Percentiles rank a stretch among this genome's conserved stretches.
Conservation (phyloP, 1,139 yeast species). For the Geotrichum carabidarum region DNA sequence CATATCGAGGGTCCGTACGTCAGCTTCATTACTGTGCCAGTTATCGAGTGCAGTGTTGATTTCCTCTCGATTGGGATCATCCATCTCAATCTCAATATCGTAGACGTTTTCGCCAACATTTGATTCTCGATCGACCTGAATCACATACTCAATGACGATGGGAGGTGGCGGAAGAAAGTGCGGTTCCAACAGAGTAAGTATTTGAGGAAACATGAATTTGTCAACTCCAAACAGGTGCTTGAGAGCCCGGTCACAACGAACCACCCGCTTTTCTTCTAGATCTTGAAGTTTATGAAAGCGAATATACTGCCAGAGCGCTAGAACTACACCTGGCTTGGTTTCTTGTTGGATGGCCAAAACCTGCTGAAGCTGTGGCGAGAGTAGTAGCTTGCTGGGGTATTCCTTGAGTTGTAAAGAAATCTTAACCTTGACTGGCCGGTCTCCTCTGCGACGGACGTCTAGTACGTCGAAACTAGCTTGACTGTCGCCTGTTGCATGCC, state of each 20-base stretch:
- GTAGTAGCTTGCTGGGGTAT: slow-evolving; percentile 57
- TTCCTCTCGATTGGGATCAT: slow-evolving; percentile 53
- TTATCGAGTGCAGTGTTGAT: slow-evolving; percentile 42
- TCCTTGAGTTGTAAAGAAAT: slow-evolving; percentile 79
- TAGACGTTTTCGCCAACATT: slow-evolving; percentile 76
- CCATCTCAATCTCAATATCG: slow-evolving; percentile 64
- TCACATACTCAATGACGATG: slow-evolving; percentile 64
- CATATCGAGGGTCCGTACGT: slow-evolving; percentile 53
- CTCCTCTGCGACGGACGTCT: slow-evolving; percentile 78
- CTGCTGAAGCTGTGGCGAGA: slow-evolving; percentile 60
- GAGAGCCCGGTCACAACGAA: slow-evolving; percentile 67
- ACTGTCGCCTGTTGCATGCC: slow-evolving; percentile 48
- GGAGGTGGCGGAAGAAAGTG: slow-evolving; percentile 73
- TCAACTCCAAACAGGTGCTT: slow-evolving; percentile 44
- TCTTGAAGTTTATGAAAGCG: slow-evolving; percentile 65
- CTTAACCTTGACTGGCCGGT: slow-evolving; percentile 57
- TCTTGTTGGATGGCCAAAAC: slow-evolving; percentile 72
- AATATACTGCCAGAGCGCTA: slow-evolving; percentile 82
- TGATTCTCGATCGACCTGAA: slow-evolving; percentile 68
- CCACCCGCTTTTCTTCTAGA: slow-evolving; percentile 49
- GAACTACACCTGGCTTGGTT: slow-evolving; percentile 81
- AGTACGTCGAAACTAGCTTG: slow-evolving; percentile 75
- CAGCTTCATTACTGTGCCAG: slow-evolving; percentile 47
- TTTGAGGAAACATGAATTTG: slow-evolving; percentile 58
- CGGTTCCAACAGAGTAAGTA: slow-evolving; percentile 63